Evolutionary conservation across 306 rosid genomes (phyloP).

Genomic region (Glycine latifolia): DNA sequence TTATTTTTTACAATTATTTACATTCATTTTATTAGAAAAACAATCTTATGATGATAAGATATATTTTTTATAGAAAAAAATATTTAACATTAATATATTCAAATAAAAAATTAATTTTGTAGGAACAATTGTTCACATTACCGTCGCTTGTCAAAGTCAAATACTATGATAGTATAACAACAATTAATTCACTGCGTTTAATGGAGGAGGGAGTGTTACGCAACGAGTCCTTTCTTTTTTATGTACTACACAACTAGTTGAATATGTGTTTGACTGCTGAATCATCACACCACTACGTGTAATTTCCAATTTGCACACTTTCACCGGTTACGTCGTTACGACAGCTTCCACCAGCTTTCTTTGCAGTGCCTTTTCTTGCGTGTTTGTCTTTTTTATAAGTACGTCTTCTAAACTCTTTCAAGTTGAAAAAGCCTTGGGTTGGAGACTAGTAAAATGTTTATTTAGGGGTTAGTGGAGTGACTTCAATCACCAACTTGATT

Average conservation of each 20-base stretch:
- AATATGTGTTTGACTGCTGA: neutral
- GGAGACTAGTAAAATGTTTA: neutral
- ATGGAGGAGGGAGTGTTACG: no score
- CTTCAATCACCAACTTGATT: neutral
- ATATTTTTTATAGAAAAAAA: no score
- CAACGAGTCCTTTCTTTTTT: no score
- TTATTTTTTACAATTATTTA: no score
- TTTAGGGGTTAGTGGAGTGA: neutral
- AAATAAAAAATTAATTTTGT: no score
- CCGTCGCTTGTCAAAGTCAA: no score
- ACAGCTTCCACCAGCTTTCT: neutral
- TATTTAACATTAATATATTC: no score
- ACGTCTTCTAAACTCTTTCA: neutral
- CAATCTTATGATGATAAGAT: no score
- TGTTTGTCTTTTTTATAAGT: neutral
- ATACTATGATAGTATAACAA: no score
- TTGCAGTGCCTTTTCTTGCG: neutral
- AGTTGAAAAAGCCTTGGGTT: neutral
- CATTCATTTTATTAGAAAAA: no score
- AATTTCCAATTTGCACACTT: constrained; percentile 14
- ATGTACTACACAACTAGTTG: neutral
- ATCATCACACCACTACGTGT: neutral
- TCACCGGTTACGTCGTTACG: neutral
- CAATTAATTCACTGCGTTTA: no score
- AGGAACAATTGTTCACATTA: no score